phyloP scores from a whole-genome alignment of 495 filamentous ascomycete genomes.

The Viridothelium virens region DNA sequence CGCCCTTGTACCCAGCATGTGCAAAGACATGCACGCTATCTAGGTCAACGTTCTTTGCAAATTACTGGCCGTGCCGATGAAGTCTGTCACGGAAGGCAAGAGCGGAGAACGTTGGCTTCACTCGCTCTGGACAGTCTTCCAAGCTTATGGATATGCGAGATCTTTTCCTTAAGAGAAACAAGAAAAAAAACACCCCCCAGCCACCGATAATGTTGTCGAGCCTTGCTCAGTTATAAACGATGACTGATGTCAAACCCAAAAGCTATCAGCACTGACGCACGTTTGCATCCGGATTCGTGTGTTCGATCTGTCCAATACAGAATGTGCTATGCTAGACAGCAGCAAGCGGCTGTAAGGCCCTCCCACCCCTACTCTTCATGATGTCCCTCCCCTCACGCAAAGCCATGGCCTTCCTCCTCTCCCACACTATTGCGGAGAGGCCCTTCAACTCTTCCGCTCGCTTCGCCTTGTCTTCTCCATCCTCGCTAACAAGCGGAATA shows the following conservation, averaged over 20 bases:
- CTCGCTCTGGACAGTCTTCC: neutral
- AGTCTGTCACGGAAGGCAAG: slow-evolving; percentile 1
- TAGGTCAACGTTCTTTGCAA: neutral
- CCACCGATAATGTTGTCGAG: no score
- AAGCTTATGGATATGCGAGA: no score
- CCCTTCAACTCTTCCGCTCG: slow-evolving; percentile 2
- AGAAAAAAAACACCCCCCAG: no score
- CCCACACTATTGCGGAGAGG: neutral
- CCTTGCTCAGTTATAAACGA: no score
- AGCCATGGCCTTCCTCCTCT: slow-evolving; percentile 2
- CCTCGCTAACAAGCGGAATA: neutral
- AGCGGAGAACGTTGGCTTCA: neutral
- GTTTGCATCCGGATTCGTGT: no score
- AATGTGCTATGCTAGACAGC: neutral
- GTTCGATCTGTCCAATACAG: no score
- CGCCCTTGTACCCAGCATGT: neutral
- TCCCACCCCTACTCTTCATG: slow-evolving; percentile 3
- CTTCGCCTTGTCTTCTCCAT: neutral
- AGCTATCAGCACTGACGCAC: no score
- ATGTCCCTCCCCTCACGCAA: neutral
- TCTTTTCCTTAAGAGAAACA: no score
- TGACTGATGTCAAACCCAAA: no score
- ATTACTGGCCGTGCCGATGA: neutral
- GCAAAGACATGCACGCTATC: neutral
- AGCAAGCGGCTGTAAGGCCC: slow-evolving; percentile 3